These are phyloP conservation scores for Salix suchowensis DNA, from an alignment of 345 rosid genomes.

Conservation along the genomic window DNA sequence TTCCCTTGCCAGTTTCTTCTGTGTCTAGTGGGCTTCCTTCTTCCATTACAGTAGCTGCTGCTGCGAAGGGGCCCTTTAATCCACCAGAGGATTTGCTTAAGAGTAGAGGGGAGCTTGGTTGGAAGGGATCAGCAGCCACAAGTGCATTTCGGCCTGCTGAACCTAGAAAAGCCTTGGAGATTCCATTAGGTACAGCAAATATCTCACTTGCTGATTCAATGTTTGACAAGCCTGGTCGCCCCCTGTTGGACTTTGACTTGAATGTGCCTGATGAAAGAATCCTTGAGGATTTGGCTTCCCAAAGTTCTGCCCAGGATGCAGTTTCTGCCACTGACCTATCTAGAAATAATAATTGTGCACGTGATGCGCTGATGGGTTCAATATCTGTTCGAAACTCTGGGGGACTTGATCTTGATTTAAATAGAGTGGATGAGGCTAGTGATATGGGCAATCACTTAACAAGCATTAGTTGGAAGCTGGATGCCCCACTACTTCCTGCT, in stretches of 20 bases:
- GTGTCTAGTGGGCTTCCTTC: constrained; percentile 46
- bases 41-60: constrained; percentile 76
- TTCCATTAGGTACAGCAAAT: constrained; percentile 25
- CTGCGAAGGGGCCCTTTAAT: constrained; percentile 81
- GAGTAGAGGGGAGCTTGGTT: constrained; percentile 67
- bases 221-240: constrained; percentile 43
- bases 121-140: constrained; percentile 99
- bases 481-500: constrained; percentile 30
- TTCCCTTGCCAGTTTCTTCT: constrained; percentile 44
- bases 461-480: constrained; percentile 36
- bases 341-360: constrained; percentile 27
- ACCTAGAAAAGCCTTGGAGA: constrained; percentile 59
- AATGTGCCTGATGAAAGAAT: constrained; percentile 82
- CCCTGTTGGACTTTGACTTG: constrained; percentile 65
- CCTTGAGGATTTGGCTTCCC: constrained; percentile 58
- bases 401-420: constrained; percentile 83
- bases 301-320: constrained; percentile 31
- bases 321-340: constrained; percentile 25
- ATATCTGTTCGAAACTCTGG: constrained; percentile 38
- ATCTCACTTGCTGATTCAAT: constrained; percentile 33
- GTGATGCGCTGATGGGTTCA: constrained; percentile 29
- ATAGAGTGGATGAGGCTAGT: constrained; percentile 54
- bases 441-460: constrained; percentile 41
- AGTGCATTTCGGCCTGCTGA: constrained; percentile 98
- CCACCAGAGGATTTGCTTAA: constrained; percentile 66